phyloP scores from a whole-genome alignment of 805 yeast species.

The Danielozyma ontarioensis region DNA sequence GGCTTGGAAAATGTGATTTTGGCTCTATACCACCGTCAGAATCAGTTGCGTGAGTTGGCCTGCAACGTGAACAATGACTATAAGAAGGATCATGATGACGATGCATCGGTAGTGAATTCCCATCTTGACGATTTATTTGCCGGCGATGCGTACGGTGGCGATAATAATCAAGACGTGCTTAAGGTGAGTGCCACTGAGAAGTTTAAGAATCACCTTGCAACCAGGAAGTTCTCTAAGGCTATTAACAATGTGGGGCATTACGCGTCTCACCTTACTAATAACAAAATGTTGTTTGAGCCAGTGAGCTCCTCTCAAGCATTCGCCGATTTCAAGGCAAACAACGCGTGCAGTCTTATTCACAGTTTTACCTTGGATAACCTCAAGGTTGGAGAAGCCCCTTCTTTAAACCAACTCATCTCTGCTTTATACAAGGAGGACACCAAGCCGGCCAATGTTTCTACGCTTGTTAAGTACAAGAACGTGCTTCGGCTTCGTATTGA shows the following conservation, averaged over 20 bases:
- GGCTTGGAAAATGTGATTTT: conserved; percentile 17
- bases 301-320: conserved; percentile 12
- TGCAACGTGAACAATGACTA: conserved; percentile 1
- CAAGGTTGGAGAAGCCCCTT: conserved; percentile 34
- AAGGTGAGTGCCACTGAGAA: conserved; percentile 8
- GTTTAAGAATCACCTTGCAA: conserved; percentile 14
- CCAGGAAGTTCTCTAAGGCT: conserved; percentile 8
- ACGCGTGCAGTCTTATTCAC: conserved; percentile 20
- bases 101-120: conserved; percentile 2
- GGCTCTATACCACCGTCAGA: conserved; percentile 26
- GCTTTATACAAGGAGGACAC: conserved; percentile 19
- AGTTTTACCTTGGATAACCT: conserved; percentile 27
- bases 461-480: conserved; percentile 21
- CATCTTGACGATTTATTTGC: conserved; percentile 15
- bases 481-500: conserved; percentile 34
- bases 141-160: conserved; percentile 30
- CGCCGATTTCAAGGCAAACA: conserved; percentile 6
- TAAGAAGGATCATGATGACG: conserved; percentile 2
- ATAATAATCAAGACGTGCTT: conserved; percentile 1
- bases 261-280: conserved; percentile 18
- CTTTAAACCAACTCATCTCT: conserved; percentile 17
- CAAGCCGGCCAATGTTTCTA: conserved; percentile 1
- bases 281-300: conserved; percentile 37
- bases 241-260: conserved; percentile 11
- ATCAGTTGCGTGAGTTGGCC: conserved; percentile 15